Evolutionary conservation across 257 asterid species (phyloP).

Genomic region (Perilla frutescens): DNA sequence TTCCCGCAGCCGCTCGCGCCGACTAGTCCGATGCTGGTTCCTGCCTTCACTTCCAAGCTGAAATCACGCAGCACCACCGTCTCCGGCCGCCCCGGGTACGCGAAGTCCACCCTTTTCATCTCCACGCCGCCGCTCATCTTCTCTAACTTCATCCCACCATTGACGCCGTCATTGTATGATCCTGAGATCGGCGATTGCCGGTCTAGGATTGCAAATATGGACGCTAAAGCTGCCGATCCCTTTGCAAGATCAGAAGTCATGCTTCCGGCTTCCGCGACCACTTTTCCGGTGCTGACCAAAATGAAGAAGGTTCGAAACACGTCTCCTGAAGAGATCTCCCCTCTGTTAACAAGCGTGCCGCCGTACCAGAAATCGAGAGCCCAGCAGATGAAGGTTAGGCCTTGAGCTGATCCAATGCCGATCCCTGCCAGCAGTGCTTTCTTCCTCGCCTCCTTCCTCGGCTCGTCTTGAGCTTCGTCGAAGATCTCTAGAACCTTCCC

Average conservation of each 20-base stretch:
- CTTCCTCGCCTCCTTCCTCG: slow-evolving; percentile 75
- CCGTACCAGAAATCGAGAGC: slow-evolving; percentile 94
- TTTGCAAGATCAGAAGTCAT: slow-evolving; percentile 90
- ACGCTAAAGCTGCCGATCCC: slow-evolving; percentile 80
- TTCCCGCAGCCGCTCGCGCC: slow-evolving; percentile 91
- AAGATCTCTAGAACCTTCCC: slow-evolving; percentile 66
- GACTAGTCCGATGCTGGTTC: slow-evolving; percentile 76
- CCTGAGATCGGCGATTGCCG: slow-evolving; percentile 62
- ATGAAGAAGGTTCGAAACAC: slow-evolving; percentile 80
- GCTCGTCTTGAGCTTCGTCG: slow-evolving; percentile 78
- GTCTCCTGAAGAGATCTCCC: slow-evolving; percentile 79
- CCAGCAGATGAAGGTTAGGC: slow-evolving; percentile 85
- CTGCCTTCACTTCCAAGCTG: slow-evolving; percentile 66
- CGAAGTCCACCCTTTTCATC: slow-evolving; percentile 68
- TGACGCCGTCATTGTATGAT: slow-evolving; percentile 35
- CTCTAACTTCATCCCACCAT: slow-evolving; percentile 41
- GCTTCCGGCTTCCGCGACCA: slow-evolving; percentile 93
- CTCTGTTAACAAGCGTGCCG: slow-evolving; percentile 63
- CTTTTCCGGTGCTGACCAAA: slow-evolving; percentile 82
- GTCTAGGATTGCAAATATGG: slow-evolving; percentile 74
- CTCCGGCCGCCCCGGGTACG: slow-evolving; percentile 70
- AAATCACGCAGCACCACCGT: slow-evolving; percentile 56
- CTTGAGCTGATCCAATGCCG: slow-evolving; percentile 94
- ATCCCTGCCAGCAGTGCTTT: slow-evolving; percentile 81
- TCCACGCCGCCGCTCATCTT: slow-evolving; percentile 63